Conservation (phyloP, 192 early-diverging fungal genomes). For the Backusella tuberculispora region DNA sequence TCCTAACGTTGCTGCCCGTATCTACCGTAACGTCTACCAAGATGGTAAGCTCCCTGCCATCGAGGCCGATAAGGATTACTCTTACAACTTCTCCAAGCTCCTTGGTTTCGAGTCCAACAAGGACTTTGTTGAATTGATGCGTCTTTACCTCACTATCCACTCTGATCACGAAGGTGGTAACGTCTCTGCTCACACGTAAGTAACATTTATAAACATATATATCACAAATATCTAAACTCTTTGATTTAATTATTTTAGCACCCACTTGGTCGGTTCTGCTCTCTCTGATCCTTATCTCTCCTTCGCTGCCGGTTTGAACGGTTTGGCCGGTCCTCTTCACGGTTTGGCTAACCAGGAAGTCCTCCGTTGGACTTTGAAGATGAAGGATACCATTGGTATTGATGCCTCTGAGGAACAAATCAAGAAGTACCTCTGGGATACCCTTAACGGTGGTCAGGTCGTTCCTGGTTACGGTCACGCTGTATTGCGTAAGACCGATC, state of each 20-base stretch:
- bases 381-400: constrained; percentile 86
- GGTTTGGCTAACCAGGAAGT: constrained; percentile 99
- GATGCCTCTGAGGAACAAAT: constrained; percentile 91
- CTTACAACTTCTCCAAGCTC: constrained; percentile 92
- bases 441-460: constrained; percentile 94
- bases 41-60: constrained; percentile 91
- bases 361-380: constrained; percentile 94
- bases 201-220: neutral
- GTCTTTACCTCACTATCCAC: constrained; percentile 99
- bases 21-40: constrained; percentile 99
- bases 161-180: constrained; percentile 99
- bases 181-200: constrained; percentile 93
- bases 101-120: constrained; percentile 89
- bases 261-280: constrained; percentile 88
- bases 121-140: constrained; percentile 96
- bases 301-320: constrained; percentile 96
- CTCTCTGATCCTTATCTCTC: constrained; percentile 99
- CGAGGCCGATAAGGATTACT: constrained; percentile 90
- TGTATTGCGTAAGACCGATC: constrained; percentile 93
- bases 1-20: constrained; percentile 93
- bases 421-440: constrained; percentile 96
- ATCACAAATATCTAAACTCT: neutral
- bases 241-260: constrained; percentile 28
- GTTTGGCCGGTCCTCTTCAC: constrained; percentile 98
- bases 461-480: constrained; percentile 99